Evolutionary conservation across 108 stramenopile species (phyloP).

Genomic region (Fragilaria radians): DNA sequence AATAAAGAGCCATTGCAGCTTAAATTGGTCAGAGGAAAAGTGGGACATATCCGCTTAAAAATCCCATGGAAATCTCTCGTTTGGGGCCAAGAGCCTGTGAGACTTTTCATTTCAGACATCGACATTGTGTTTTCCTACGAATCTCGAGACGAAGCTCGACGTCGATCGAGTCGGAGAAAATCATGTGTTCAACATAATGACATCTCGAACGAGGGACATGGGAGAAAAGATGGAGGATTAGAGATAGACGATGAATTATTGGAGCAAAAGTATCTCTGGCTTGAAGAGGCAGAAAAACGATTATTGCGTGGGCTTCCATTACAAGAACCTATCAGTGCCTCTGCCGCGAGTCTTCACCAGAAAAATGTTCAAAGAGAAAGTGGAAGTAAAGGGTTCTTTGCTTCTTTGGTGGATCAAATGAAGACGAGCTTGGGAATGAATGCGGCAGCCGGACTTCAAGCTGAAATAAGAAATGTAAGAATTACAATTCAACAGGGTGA

Average conservation of each 20-base stretch:
- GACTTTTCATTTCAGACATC: constrained; percentile 32
- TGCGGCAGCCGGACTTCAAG: constrained; percentile 30
- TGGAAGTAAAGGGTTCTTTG: neutral
- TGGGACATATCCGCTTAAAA: constrained; percentile 30
- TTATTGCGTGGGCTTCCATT: constrained; percentile 24
- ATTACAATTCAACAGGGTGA: constrained; percentile 41
- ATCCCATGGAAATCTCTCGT: constrained; percentile 56
- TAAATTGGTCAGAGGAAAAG: constrained; percentile 36
- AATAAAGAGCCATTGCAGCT: constrained; percentile 33
- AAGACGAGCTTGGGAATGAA: constrained; percentile 22
- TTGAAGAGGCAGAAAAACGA: constrained; percentile 5
- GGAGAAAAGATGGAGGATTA: neutral
- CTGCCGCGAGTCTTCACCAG: constrained; percentile 6
- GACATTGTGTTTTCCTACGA: constrained; percentile 28
- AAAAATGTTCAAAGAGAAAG: constrained; percentile 6
- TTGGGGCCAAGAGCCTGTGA: constrained; percentile 43
- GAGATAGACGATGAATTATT: too few species aligned
- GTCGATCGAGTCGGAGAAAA: neutral
- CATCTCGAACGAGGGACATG: neutral
- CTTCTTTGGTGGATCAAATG: constrained; percentile 9
- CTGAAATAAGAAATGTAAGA: constrained; percentile 27
- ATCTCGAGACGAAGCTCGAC: constrained; percentile 20
- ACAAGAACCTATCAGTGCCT: constrained; percentile 26
- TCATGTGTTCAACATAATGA: neutral
- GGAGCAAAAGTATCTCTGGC: too few species aligned